Evolutionary conservation across 495 filamentous ascomycete genomes (phyloP), one percentile per base, ranked within the genome.

Genomic region (Talaromyces liani): DNA sequence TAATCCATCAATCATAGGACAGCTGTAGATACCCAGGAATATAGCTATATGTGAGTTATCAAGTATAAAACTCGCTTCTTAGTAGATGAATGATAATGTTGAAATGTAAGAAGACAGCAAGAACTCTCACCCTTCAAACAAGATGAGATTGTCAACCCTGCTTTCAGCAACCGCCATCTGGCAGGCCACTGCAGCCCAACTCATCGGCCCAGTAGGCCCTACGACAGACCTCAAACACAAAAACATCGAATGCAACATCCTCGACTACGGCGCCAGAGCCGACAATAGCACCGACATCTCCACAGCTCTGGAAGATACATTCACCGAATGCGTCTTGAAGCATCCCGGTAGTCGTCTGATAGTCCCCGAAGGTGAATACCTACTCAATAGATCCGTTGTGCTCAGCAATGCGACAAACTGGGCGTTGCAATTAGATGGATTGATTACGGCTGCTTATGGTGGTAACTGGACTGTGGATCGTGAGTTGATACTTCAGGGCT

Each of bases 401-500:
- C 68, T 79, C 3, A 77, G 71, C 59, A 73, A 71, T 31, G 76
- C 67, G 0, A 69, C 66, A 8, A 71, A 66, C 10, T 76, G 72
- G 72, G 73, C 77, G 9, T 64, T 79, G n/a, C 72, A 79, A 34
- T 67, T 81, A 9, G 78, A 81, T 59, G 78, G 78, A 4, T 66
- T 76, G 27, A 77, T 82, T 36, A 75, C 71, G 2, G 69, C 75
- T 36, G 69, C 71, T 2, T 68, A 68, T 24, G 68, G 64, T 41
- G 77, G 76, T 1, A 72, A 68, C 31, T 75, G 68, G 63, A 69
- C 65, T 10, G 75, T 79, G 36, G 70, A 68, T 18, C 69, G 70
- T 69, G 66, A 64, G 67, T 66, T 70, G 41, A 64, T 74, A 31
- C 66, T 72, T 60, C 59, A 69, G 27, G 69, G 72, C 12, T 69